A percentile compares a stretch with the other conserved stretches of the same genome.
phyloP scores from a whole-genome alignment of 1,284 basidiomycete species.

The Sphagnurus paluster region DNA sequence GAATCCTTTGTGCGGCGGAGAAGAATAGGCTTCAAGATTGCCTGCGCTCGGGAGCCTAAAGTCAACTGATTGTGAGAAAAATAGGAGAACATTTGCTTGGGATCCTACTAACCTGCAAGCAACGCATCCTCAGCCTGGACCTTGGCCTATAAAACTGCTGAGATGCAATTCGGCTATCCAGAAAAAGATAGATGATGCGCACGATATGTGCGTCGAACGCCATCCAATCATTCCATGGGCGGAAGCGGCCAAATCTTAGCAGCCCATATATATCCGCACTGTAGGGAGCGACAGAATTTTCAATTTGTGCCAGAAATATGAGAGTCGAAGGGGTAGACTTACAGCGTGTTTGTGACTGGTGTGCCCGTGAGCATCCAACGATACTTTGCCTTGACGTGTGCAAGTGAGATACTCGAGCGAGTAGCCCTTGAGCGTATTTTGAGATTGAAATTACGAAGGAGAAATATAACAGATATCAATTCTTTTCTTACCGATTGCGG shows the following conservation, averaged over 20 bases:
- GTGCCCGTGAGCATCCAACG: constrained; percentile 76
- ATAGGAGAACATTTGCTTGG: neutral
- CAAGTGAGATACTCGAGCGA: constrained; percentile 55
- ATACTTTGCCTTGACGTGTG: constrained; percentile 57
- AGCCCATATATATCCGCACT: constrained; percentile 68
- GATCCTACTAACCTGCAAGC: constrained; percentile 44
- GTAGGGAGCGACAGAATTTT: neutral
- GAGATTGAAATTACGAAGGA: too few relatives aligned
- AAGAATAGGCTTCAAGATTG: constrained; percentile 58
- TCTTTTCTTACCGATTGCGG: constrained; percentile 66
- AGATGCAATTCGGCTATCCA: neutral
- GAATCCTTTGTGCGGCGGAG: constrained; percentile 65
- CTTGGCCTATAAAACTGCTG: constrained; percentile 37
- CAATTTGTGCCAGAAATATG: constrained; percentile 1
- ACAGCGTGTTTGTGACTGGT: constrained; percentile 70
- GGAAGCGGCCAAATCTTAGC: constrained; percentile 63
- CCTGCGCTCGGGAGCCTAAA: constrained; percentile 51
- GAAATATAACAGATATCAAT: too few relatives aligned
- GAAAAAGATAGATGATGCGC: constrained; percentile 17
- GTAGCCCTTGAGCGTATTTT: too few relatives aligned
- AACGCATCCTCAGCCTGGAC: constrained; percentile 54
- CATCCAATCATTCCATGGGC: constrained; percentile 70
- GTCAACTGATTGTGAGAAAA: neutral
- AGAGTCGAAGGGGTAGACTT: neutral
- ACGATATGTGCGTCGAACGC: constrained; percentile 59